phyloP scores from a whole-genome alignment of 2,329 filamentous ascomycete genomes.

The Cordyceps sp. region DNA sequence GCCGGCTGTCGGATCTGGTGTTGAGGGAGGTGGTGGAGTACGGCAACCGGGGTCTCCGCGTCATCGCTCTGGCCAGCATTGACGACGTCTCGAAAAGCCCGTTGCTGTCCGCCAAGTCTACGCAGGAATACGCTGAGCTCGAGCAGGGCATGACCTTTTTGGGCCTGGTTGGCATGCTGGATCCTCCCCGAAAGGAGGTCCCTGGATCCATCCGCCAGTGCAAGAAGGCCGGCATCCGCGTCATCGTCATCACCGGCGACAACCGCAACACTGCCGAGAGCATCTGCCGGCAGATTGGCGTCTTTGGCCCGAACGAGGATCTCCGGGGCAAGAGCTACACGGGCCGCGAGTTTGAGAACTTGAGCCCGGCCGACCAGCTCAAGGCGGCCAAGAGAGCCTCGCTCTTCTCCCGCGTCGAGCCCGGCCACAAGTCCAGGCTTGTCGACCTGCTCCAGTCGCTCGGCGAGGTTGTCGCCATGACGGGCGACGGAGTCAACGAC shows the following conservation, averaged over 20 bases:
- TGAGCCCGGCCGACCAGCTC: conserved; percentile 64
- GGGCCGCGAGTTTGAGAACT: conserved; percentile 80
- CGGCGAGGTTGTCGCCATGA: conserved; percentile 96
- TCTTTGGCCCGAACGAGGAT: conserved; percentile 71
- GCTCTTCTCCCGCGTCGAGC: conserved; percentile 91
- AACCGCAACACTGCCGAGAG: conserved; percentile 96
- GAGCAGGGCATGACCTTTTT: conserved; percentile 92
- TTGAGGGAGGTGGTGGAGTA: conserved; percentile 73
- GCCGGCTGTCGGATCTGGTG: conserved; percentile 53
- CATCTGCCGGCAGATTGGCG: conserved; percentile 92
- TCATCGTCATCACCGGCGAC: conserved; percentile 96
- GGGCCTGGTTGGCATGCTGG: conserved; percentile 89
- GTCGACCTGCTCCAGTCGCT: conserved; percentile 89
- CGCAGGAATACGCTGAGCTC: conserved; percentile 66
- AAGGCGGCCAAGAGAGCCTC: conserved; percentile 73
- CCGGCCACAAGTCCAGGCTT: conserved; percentile 90
- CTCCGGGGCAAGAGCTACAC: conserved; percentile 87
- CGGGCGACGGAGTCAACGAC: conserved; percentile 96
- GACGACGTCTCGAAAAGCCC: conserved; percentile 58
- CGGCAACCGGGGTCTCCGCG: conserved; percentile 79
- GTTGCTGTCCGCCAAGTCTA: conserved; percentile 63
- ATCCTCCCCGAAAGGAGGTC: conserved; percentile 89
- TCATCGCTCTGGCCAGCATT: conserved; percentile 81
- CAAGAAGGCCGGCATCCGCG: conserved; percentile 81
- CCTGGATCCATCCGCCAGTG: conserved; percentile 74